Evolutionary conservation across 2,329 filamentous ascomycete species (phyloP).

Genomic region (Alternaria ventricosa): DNA sequence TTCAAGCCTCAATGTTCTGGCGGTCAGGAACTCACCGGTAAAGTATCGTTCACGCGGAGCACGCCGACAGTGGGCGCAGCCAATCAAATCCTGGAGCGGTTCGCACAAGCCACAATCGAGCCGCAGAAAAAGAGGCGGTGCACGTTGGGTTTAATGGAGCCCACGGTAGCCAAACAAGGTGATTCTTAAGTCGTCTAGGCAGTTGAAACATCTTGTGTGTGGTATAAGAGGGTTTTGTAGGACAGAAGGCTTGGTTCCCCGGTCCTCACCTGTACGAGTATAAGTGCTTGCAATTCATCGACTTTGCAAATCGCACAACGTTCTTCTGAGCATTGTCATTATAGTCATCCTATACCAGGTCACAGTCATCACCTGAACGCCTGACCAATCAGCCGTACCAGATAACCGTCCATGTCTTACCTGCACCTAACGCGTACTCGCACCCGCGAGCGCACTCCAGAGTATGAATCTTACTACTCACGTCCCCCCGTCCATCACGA

Average conservation of each 20-base stretch:
- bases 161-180: constrained; percentile 12
- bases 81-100: constrained; percentile 11
- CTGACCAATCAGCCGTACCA: background rate
- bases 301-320: background rate
- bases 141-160: constrained; percentile 5
- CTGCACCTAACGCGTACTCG: constrained; percentile 29
- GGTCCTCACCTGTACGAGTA: constrained; percentile 1
- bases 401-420: constrained; percentile 32
- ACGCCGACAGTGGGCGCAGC: constrained; percentile 10
- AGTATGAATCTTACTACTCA: constrained; percentile 21
- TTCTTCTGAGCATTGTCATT: background rate
- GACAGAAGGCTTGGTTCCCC: background rate
- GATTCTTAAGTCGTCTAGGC: constrained; percentile 7
- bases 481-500: constrained; percentile 31
- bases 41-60: constrained; percentile 16
- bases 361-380: background rate
- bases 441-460: constrained; percentile 27
- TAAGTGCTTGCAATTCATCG: constrained; percentile 6
- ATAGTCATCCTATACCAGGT: background rate
- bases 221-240: constrained; percentile 15
- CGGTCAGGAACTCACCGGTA: constrained; percentile 11
- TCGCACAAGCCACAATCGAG: constrained; percentile 17
- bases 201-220: constrained; percentile 18
- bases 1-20: constrained; percentile 17
- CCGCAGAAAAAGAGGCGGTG: constrained; percentile 16